A percentile compares a stretch with the other conserved stretches of the same genome.
These are phyloP conservation scores for Collybiopsis luxurians DNA, from an alignment of 768 basidiomycete species.

Conservation along the genomic window DNA sequence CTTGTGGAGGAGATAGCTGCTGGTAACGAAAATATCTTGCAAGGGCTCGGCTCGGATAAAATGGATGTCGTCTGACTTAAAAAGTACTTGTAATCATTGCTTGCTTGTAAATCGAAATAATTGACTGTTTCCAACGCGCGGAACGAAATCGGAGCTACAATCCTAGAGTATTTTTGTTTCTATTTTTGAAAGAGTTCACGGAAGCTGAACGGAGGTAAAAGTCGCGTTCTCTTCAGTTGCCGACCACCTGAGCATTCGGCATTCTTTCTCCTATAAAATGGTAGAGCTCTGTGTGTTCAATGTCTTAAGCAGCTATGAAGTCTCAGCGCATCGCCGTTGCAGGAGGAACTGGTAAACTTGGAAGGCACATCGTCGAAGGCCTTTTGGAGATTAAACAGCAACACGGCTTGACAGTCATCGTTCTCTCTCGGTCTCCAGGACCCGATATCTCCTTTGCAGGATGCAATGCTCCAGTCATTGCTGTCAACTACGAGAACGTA, in stretches of 20 bases:
- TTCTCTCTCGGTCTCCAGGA: conserved; percentile 2
- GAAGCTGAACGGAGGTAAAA: too few relatives aligned
- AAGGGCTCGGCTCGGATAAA: neutral
- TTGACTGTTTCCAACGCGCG: too few relatives aligned
- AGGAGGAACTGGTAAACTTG: conserved; percentile 7
- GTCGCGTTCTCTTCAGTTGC: too few relatives aligned
- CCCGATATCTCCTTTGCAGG: conserved; percentile 1
- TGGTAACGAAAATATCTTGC: conserved; percentile 11
- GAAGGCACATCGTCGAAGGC: conserved; percentile 6
- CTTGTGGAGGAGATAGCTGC: conserved; percentile 69
- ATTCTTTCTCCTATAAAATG: too few relatives aligned
- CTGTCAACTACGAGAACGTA: conserved; percentile 1
- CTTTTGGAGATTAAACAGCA: conserved; percentile 5
- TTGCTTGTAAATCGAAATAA: too few relatives aligned
- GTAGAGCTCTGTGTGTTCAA: too few relatives aligned
- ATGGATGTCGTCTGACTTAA: neutral
- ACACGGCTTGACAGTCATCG: neutral
- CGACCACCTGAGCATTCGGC: too few relatives aligned
- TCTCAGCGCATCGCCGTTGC: conserved; percentile 6
- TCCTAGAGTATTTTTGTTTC: too few relatives aligned
- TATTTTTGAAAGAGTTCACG: too few relatives aligned
- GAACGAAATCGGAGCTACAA: too few relatives aligned
- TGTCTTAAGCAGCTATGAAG: neutral
- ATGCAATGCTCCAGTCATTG: neutral
- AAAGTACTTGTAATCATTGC: neutral